Evolutionary conservation across 768 basidiomycete species (phyloP).

Genomic region (Lepiota venenata): DNA sequence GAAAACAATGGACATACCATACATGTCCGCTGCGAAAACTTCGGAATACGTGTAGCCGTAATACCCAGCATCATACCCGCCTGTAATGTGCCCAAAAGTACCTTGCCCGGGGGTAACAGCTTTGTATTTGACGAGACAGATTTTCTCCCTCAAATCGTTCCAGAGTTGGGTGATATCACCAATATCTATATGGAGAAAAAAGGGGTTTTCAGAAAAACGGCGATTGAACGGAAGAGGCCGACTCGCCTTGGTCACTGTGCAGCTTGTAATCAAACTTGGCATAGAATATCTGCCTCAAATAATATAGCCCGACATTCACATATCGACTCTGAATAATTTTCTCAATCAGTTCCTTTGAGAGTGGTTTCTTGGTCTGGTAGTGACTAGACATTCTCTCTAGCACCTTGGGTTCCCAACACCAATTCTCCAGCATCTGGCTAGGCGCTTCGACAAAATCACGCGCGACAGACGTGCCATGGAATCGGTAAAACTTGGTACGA

Average conservation of each 20-base stretch:
- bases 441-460: constrained; percentile 89
- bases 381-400: constrained; percentile 79
- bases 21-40: constrained; percentile 60
- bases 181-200: constrained; percentile 40
- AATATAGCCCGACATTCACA: constrained; percentile 79
- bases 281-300: constrained; percentile 83
- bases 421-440: constrained; percentile 91
- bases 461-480: constrained; percentile 82
- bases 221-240: background rate
- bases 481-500: constrained; percentile 65
- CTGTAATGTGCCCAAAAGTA: constrained; percentile 72
- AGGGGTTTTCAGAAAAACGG: background rate
- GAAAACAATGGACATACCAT: constrained; percentile 26
- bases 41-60: constrained; percentile 79
- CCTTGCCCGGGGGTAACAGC: constrained; percentile 67
- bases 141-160: constrained; percentile 66
- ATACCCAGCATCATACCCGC: constrained; percentile 69
- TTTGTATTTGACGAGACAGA: constrained; percentile 65
- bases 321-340: constrained; percentile 82
- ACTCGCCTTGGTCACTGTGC: constrained; percentile 62
- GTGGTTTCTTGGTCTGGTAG: constrained; percentile 67
- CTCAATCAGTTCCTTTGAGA: constrained; percentile 69
- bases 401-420: constrained; percentile 86
- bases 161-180: constrained; percentile 78
- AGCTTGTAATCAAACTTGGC: constrained; percentile 76